Conservation (phyloP, 495 filamentous ascomycete genomes). For the Penicillium psychrofluorescens region DNA sequence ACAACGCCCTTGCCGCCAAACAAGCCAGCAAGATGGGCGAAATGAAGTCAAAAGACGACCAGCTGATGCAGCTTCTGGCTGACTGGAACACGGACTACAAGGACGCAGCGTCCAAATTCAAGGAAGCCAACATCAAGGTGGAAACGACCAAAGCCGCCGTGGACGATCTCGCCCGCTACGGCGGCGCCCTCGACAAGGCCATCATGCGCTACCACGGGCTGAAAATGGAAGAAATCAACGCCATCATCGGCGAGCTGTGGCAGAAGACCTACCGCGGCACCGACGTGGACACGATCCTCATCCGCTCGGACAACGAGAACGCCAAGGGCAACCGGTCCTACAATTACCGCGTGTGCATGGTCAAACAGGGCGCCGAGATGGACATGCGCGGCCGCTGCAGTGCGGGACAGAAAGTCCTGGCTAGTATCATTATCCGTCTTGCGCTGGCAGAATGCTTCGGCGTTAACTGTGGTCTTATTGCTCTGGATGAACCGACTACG, state of each 20-base stretch:
- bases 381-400: constrained; percentile 98
- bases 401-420: constrained; percentile 92
- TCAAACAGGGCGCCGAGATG: constrained; percentile 96
- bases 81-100: constrained; percentile 87
- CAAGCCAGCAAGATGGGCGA: constrained; percentile 59
- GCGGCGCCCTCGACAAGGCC: constrained; percentile 77
- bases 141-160: constrained; percentile 89
- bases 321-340: constrained; percentile 73
- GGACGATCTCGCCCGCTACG: constrained; percentile 79
- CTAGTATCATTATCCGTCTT: constrained; percentile 94
- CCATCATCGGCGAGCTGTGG: constrained; percentile 92
- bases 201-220: constrained; percentile 93
- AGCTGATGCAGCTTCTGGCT: constrained; percentile 56
- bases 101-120: constrained; percentile 73
- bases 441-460: constrained; percentile 97
- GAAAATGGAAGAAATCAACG: constrained; percentile 99
- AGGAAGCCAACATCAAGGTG: constrained; percentile 82
- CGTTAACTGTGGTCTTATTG: constrained; percentile 91
- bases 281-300: constrained; percentile 94
- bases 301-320: constrained; percentile 79
- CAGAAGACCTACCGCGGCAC: constrained; percentile 94
- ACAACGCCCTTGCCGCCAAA: constrained; percentile 53
- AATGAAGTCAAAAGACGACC: constrained; percentile 75
- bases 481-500: constrained; percentile 95
- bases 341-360: constrained; percentile 98